phyloP scores from a whole-genome alignment of 805 yeast genomes.

The Candida germanica region DNA sequence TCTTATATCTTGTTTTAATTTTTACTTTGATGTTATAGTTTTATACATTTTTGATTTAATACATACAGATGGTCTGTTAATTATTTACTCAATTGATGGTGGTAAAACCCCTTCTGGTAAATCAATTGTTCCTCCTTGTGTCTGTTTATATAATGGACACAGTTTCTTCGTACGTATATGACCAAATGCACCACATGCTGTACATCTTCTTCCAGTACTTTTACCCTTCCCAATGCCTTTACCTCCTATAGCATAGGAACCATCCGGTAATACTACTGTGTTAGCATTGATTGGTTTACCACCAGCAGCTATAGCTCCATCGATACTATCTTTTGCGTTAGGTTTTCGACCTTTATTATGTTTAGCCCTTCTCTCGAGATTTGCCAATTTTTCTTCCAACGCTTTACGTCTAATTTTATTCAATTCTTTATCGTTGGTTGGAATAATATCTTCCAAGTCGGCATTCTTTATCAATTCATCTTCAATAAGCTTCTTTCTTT shows the following conservation, averaged over 20 bases:
- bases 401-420: slow-evolving; percentile 73
- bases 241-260: slow-evolving; percentile 50
- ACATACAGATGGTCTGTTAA: too few species aligned
- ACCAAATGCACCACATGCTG: slow-evolving; percentile 93
- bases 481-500: slow-evolving; percentile 63
- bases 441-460: slow-evolving; percentile 67
- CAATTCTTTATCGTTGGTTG: slow-evolving; percentile 81
- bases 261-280: slow-evolving; percentile 43
- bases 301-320: slow-evolving; percentile 42
- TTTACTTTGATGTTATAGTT: too few species aligned
- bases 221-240: slow-evolving; percentile 73
- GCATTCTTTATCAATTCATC: slow-evolving; percentile 52
- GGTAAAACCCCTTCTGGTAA: not conserved
- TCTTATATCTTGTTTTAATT: not conserved
- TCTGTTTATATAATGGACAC: slow-evolving; percentile 71
- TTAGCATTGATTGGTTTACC: slow-evolving; percentile 42
- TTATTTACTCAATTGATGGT: not conserved
- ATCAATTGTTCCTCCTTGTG: slow-evolving; percentile 9
- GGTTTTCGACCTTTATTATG: slow-evolving; percentile 30
- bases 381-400: slow-evolving; percentile 79
- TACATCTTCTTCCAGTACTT: slow-evolving; percentile 77
- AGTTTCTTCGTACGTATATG: slow-evolving; percentile 89
- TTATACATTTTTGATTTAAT: too few species aligned
- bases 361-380: slow-evolving; percentile 63
- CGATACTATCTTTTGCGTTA: slow-evolving; percentile 25